Evolutionary conservation across 768 basidiomycete species (phyloP).

Genomic region (Leccinellum luteum): DNA sequence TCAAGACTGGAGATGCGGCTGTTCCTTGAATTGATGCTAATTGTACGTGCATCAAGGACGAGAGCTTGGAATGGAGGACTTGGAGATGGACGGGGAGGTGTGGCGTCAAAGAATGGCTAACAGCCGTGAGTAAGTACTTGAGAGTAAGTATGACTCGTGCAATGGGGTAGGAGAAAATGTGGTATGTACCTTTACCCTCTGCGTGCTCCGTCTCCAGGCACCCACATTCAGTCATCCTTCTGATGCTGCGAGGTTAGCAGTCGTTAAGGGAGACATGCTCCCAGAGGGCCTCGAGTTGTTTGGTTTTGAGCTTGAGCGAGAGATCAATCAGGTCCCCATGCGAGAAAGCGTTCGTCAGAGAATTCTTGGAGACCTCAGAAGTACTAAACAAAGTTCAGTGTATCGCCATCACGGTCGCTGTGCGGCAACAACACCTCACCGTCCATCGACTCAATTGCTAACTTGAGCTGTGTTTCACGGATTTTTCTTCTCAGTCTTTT

Average conservation of each 20-base stretch:
- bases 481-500: not conserved
- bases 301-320: not conserved
- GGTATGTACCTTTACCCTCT: no score
- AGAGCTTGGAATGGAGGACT: constrained; percentile 68
- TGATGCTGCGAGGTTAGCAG: not conserved
- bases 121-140: constrained; percentile 34
- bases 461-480: not conserved
- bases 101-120: constrained; percentile 61
- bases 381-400: not conserved
- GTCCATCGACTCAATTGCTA: no score
- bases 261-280: constrained; percentile 17
- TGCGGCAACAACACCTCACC: not conserved
- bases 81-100: constrained; percentile 65
- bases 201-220: not conserved
- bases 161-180: not conserved
- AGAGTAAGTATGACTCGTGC: constrained; percentile 15
- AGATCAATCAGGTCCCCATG: no score
- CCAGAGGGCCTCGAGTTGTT: not conserved
- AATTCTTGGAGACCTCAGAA: no score
- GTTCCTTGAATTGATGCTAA: constrained; percentile 57
- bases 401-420: not conserved
- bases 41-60: constrained; percentile 75
- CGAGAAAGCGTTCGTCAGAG: no score
- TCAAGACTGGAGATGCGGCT: constrained; percentile 57
- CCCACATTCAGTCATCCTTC: not conserved